Evolutionary conservation across 208 protist species (phyloP).

Genomic region (Crithidia expoeki): DNA sequence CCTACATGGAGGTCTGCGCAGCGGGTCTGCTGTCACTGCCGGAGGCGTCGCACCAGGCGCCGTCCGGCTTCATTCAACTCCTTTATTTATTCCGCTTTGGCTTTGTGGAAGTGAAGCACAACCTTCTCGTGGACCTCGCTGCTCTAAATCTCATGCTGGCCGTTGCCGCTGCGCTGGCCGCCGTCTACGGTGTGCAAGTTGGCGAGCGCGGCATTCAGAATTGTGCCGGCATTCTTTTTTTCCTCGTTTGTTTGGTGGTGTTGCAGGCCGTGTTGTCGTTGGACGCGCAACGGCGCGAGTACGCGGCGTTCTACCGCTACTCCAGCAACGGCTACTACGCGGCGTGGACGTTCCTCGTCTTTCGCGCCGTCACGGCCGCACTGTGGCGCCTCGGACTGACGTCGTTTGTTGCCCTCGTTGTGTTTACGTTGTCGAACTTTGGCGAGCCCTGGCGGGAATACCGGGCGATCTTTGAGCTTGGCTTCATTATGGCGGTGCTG

Average conservation of each 20-base stretch:
- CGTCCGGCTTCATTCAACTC: constrained; percentile 40
- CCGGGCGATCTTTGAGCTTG: constrained; percentile 54
- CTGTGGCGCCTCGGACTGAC: constrained; percentile 47
- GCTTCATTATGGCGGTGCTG: constrained; percentile 51
- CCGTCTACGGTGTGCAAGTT: constrained; percentile 59
- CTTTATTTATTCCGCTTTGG: constrained; percentile 58
- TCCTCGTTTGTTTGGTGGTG: constrained; percentile 62
- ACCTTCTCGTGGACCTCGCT: constrained; percentile 21
- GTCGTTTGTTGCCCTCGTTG: constrained; percentile 44
- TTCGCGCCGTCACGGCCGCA: constrained; percentile 37
- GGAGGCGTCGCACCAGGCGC: constrained; percentile 29
- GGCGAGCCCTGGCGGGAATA: constrained; percentile 57
- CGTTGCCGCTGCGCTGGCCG: constrained; percentile 43
- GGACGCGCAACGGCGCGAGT: constrained; percentile 51
- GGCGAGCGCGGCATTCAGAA: constrained; percentile 66
- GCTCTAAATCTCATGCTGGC: constrained; percentile 33
- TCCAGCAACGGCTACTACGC: constrained; percentile 61
- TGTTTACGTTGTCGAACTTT: constrained; percentile 54
- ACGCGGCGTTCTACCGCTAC: constrained; percentile 54
- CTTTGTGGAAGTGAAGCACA: constrained; percentile 51
- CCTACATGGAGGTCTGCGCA: constrained; percentile 57
- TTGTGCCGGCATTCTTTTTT: constrained; percentile 72
- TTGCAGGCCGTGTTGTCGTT: constrained; percentile 59
- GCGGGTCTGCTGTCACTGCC: constrained; percentile 38
- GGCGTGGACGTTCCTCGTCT: constrained; percentile 48